Conservation (phyloP, 768 basidiomycete genomes). For the Termitomyces sp. region DNA sequence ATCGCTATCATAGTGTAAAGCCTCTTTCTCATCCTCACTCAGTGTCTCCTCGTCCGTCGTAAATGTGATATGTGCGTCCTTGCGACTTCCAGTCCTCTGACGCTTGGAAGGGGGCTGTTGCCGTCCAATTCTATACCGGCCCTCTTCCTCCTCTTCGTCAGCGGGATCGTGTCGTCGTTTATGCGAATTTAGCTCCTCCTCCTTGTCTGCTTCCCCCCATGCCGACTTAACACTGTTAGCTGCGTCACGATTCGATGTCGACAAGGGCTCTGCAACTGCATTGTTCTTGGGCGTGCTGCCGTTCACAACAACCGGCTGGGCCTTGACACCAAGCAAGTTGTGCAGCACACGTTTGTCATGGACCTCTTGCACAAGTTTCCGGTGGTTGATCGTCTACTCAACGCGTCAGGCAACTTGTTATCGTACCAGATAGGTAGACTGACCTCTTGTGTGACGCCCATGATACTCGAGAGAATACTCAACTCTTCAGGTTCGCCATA, state of each 20-base stretch:
- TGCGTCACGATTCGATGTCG: background rate
- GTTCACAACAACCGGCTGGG: constrained; percentile 7
- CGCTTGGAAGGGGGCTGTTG: constrained; percentile 45
- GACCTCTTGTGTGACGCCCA: constrained; percentile 85
- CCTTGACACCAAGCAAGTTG: constrained; percentile 47
- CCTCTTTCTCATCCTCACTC: constrained; percentile 25
- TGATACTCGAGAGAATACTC: constrained; percentile 76
- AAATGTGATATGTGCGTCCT: constrained; percentile 39
- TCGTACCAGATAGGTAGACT: constrained; percentile 17
- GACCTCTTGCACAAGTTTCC: constrained; percentile 65
- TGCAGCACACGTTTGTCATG: constrained; percentile 62
- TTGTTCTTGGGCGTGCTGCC: background rate
- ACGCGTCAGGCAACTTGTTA: background rate
- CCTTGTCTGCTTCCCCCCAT: constrained; percentile 21
- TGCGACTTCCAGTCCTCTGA: constrained; percentile 36
- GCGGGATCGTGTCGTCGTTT: constrained; percentile 12
- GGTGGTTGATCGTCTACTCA: constrained; percentile 68
- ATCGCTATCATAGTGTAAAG: constrained; percentile 2
- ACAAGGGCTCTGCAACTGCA: background rate
- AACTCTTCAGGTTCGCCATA: constrained; percentile 55
- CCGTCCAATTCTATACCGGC: constrained; percentile 47
- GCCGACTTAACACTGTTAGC: background rate
- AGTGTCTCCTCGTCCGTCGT: constrained; percentile 34
- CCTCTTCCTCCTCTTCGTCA: constrained; percentile 46
- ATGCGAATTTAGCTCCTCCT: constrained; percentile 18